phyloP scores from a whole-genome alignment of 2,329 filamentous ascomycete species.

The Ascochyta lentis region DNA sequence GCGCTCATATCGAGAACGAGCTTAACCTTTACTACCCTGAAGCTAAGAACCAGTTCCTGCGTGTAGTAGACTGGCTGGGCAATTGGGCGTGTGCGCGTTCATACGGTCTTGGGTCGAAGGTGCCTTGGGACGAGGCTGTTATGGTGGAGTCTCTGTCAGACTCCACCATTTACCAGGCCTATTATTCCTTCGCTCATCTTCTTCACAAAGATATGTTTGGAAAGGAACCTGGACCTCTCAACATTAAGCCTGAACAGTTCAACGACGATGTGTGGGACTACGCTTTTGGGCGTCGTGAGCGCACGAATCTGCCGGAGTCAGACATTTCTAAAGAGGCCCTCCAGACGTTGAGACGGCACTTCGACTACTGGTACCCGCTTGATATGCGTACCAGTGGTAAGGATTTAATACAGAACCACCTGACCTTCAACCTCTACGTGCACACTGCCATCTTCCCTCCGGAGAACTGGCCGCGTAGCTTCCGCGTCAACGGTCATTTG shows the following conservation, averaged over 20 bases:
- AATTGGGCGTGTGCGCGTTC: conserved; percentile 89
- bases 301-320: conserved; percentile 71
- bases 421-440: conserved; percentile 95
- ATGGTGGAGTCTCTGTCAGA: conserved; percentile 92
- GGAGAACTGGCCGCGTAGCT: conserved; percentile 85
- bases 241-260: conserved; percentile 82
- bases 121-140: conserved; percentile 92
- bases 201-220: conserved; percentile 90
- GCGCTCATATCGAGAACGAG: conserved; percentile 58
- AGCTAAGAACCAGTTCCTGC: conserved; percentile 70
- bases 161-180: conserved; percentile 88
- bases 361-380: conserved; percentile 96
- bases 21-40: conserved; percentile 78
- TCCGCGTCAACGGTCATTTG: conserved; percentile 91
- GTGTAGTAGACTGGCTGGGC: conserved; percentile 85
- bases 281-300: conserved; percentile 80
- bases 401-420: conserved; percentile 74
- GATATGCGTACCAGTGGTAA: conserved; percentile 90
- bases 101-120: conserved; percentile 89
- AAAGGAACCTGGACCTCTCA: conserved; percentile 52
- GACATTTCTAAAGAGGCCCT: conserved; percentile 77
- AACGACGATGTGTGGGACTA: conserved; percentile 97
- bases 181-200: conserved; percentile 66
- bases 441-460: conserved; percentile 87
- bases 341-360: conserved; percentile 84